Conservation (phyloP, 176 grass and related monocot genomes). For the Pontederia crassipes region DNA sequence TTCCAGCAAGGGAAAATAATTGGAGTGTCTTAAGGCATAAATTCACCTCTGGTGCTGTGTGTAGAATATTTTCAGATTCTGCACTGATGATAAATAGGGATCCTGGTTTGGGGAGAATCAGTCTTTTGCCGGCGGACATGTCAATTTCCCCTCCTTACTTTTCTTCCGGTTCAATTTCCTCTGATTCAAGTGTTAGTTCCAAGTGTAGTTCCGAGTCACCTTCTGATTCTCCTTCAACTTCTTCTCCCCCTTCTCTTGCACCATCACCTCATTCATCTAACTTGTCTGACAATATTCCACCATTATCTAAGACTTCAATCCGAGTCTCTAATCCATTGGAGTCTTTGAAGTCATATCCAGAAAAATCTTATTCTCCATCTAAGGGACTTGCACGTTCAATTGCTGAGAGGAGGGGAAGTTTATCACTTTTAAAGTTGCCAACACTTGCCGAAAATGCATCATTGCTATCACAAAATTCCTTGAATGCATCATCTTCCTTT, state of each 20-base stretch:
- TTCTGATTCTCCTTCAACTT: conserved; percentile 75
- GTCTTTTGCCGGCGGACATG: conserved; percentile 32
- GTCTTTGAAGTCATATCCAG: conserved; percentile 31
- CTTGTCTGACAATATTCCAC: conserved; percentile 33
- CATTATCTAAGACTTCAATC: conserved; percentile 56
- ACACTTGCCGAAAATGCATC: conserved; percentile 52
- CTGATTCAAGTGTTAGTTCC: conserved; percentile 64
- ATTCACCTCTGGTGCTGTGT: conserved; percentile 39
- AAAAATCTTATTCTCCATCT: conserved; percentile 36
- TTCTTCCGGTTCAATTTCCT: conserved; percentile 78
- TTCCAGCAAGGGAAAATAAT: conserved; percentile 83
- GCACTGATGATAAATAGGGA: conserved; percentile 44
- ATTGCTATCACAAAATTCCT: conserved; percentile 29
- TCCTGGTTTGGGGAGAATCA: conserved; percentile 15
- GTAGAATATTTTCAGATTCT: conserved; percentile 62
- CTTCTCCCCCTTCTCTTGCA: conserved; percentile 48
- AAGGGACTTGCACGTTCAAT: conserved; percentile 45
- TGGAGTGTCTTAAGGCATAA: conserved; percentile 77
- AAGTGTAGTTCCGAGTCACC: conserved; percentile 92
- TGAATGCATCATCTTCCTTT: conserved; percentile 21
- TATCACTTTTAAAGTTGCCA: conserved; percentile 74
- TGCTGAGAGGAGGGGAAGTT: conserved; percentile 89
- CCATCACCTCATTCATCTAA: conserved; percentile 55
- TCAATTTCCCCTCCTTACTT: conserved; percentile 72
- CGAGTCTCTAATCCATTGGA: conserved; percentile 41